Evolutionary conservation across 108 stramenopile genomes (phyloP), one percentile per base, ranked within the genome.

Genomic region (Cyclotella choctawhatcheeana): DNA sequence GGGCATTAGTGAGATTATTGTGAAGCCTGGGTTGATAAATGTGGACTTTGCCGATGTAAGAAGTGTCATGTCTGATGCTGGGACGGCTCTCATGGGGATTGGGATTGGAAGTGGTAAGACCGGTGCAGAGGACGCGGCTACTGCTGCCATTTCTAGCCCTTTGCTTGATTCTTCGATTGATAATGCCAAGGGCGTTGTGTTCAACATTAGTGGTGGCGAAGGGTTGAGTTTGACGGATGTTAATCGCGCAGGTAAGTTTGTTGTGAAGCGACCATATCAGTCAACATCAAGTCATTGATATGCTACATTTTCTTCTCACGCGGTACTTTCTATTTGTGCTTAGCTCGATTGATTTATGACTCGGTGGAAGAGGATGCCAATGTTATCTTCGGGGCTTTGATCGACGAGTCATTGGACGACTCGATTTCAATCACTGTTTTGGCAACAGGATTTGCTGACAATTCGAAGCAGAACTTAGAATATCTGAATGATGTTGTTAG

Each of bases 1-100:
- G 45, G 94, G 94, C 16, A 94, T 97, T 43, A 86, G 87, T 1
- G 94, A 95, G 69, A 95, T 97, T 73, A 97, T 97, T 56, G 86
- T 95, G 2, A 64, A 86, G 44, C 93, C 94, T 14, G 96, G 94
- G 13, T 64, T 97, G 58, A 92, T 97, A 71, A 97, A 97, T 69
- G 93, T 97, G 10, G 96, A 96, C 72, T 97, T 97, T 76, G 96
- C 94, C 16, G 96, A 97, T 81, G 96, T 97, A 7, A 78, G 94
- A 52, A 77, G 82, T 33, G 89, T 97, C 33, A 97, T 97, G 96
- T 74, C 78, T 50, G 88, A 93, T 80, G 93, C 93, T 25, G 96
- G 96, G 25, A 93, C 90, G 29, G 96, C 94, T 13, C 74, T 97
- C 2, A 94, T 97, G 91, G 96, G 96, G 40, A 93, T 94, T 63